Conservation (phyloP, 176 grass and related monocot genomes). For the Dendrocalamus sinicus region DNA sequence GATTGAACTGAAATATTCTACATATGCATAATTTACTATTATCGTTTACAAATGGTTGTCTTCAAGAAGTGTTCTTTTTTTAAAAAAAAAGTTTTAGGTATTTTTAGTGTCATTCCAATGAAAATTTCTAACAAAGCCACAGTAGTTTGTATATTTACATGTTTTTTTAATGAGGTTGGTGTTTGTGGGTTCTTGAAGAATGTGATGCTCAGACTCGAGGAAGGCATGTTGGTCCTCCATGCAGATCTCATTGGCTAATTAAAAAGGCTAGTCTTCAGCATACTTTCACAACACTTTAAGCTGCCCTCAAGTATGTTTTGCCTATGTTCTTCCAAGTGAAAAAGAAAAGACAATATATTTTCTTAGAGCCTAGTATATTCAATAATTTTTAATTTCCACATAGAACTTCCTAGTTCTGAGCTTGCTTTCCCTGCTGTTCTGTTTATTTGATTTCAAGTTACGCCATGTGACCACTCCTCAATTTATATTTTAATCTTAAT, state of each 20-base stretch:
- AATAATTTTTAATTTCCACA: not conserved
- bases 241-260: slow-evolving; percentile 41
- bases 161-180: slow-evolving; percentile 10
- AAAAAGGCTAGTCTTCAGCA: slow-evolving; percentile 37
- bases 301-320: not conserved
- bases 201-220: slow-evolving; percentile 32
- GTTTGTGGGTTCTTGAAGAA: slow-evolving; percentile 51
- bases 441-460: slow-evolving; percentile 33
- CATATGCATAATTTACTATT: not conserved
- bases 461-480: slow-evolving; percentile 30
- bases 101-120: not conserved
- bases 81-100: not conserved
- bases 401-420: not conserved
- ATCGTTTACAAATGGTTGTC: not conserved
- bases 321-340: slow-evolving; percentile 12
- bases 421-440: not conserved
- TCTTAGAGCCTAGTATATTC: not conserved
- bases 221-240: too few species aligned
- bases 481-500: slow-evolving; percentile 20
- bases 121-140: not conserved
- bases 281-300: slow-evolving; percentile 24
- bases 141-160: not conserved
- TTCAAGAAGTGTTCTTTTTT: not conserved
- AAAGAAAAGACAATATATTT: not conserved
- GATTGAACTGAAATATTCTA: not conserved